Percentiles rank a stretch among this genome's conserved stretches.
phyloP scores from a whole-genome alignment of 768 basidiomycete genomes.

The Suillus weaverae region DNA sequence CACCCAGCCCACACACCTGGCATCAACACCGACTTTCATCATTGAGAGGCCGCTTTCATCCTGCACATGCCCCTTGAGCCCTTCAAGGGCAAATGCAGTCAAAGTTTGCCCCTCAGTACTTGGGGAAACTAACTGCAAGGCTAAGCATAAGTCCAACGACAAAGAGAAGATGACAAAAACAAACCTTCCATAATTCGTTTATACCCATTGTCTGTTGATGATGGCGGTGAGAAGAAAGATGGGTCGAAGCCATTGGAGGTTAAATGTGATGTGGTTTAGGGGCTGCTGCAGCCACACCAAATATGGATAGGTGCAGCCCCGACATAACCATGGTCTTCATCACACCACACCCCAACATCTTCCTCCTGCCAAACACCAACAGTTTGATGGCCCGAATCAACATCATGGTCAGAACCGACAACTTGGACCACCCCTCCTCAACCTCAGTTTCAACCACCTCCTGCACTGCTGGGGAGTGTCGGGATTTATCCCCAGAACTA shows the following conservation, averaged over 20 bases:
- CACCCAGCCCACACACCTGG: conserved; percentile 6
- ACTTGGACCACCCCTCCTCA: conserved; percentile 46
- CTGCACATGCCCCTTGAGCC: background rate
- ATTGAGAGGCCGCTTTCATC: background rate
- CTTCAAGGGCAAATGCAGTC: background rate
- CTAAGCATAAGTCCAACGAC: background rate
- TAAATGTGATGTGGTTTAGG: background rate
- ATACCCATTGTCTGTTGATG: conserved; percentile 3
- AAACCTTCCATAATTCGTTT: conserved; percentile 3
- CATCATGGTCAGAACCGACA: conserved; percentile 42
- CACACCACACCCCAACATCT: conserved; percentile 75
- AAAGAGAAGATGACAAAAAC: background rate
- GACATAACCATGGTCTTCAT: conserved; percentile 49
- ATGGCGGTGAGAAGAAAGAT: background rate
- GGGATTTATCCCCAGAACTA: conserved; percentile 29
- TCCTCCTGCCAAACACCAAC: conserved; percentile 90
- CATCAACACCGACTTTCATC: conserved; percentile 16
- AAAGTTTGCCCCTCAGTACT: background rate
- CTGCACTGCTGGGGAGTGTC: conserved; percentile 25
- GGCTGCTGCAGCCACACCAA: background rate
- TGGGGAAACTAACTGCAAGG: background rate
- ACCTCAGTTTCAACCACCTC: conserved; percentile 53
- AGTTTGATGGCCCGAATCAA: conserved; percentile 75
- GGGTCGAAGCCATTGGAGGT: background rate
- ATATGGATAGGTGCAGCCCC: conserved; percentile 33